These are phyloP conservation scores for Lactarius evosmus DNA, from an alignment of 768 basidiomycete genomes.

Conservation along the genomic window DNA sequence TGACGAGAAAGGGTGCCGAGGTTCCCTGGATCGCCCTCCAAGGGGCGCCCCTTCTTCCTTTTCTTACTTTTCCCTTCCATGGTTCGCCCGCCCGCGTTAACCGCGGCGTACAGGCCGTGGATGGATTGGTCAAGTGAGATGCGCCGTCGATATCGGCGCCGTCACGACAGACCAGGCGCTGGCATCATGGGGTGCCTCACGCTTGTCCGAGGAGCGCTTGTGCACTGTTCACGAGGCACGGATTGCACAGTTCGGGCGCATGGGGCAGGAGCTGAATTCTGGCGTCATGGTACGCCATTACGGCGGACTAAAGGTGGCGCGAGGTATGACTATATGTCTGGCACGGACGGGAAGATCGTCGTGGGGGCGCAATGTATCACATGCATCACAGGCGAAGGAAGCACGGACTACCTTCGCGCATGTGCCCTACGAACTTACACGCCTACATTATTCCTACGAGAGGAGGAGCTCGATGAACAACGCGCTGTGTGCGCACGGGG, in stretches of 20 bases:
- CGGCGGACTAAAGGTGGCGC: background rate
- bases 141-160: background rate
- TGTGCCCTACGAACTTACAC: background rate
- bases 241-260: background rate
- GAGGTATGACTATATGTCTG: background rate
- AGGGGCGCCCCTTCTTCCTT: background rate
- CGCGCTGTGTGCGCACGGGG: background rate
- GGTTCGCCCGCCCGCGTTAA: background rate
- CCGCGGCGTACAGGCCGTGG: background rate
- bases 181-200: background rate
- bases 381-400: background rate
- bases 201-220: background rate
- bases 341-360: background rate
- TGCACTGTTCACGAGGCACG: background rate
- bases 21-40: background rate
- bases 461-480: background rate
- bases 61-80: background rate
- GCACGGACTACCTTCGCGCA: background rate
- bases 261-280: background rate
- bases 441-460: background rate
- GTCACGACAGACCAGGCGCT: background rate
- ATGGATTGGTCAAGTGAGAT: background rate
- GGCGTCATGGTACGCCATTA: background rate
- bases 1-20: background rate
- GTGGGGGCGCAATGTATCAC: background rate